These are phyloP conservation scores for Fusarium bulbicola DNA, from an alignment of 2,329 filamentous ascomycete genomes.

Conservation along the genomic window DNA sequence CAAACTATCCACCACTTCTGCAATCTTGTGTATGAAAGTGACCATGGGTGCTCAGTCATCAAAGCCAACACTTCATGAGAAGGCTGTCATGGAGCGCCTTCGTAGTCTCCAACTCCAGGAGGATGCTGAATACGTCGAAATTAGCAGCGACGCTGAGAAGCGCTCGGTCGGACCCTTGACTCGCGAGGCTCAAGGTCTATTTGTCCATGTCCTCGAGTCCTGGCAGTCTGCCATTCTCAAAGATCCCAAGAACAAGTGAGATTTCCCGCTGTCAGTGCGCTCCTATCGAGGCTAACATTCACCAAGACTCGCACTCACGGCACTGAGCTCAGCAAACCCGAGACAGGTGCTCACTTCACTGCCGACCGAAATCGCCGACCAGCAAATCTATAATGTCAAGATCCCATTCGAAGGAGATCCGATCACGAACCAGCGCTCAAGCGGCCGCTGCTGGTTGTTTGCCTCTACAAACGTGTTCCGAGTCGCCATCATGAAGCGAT, in stretches of 20 bases:
- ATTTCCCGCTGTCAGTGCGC: not conserved
- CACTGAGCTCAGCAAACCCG: conserved; percentile 74
- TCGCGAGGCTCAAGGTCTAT: conserved; percentile 57
- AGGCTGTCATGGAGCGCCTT: conserved; percentile 56
- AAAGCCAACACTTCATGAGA: conserved; percentile 51
- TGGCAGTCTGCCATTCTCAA: conserved; percentile 71
- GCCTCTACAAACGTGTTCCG: conserved; percentile 92
- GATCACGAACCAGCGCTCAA: conserved; percentile 84
- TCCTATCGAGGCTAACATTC: not conserved
- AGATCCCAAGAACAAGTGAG: conserved; percentile 72
- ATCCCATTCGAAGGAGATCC: conserved; percentile 84
- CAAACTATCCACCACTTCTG: not conserved
- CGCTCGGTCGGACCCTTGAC: conserved; percentile 1
- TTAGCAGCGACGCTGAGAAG: conserved; percentile 52
- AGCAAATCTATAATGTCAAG: conserved; percentile 83
- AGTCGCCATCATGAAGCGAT: conserved; percentile 85
- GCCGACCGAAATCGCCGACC: conserved; percentile 70
- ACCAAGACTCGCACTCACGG: conserved; percentile 75
- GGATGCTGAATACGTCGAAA: conserved; percentile 62
- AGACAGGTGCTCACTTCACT: conserved; percentile 72
- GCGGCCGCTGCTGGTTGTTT: conserved; percentile 91
- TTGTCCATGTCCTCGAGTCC: conserved; percentile 58
- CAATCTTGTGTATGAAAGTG: not conserved
- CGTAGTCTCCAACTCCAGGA: conserved; percentile 58
- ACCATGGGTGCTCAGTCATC: conserved; percentile 58